Evolutionary conservation across 2,329 filamentous ascomycete species (phyloP), one percentile per base, ranked within the genome.

Genomic region (Fusarium sp.): DNA sequence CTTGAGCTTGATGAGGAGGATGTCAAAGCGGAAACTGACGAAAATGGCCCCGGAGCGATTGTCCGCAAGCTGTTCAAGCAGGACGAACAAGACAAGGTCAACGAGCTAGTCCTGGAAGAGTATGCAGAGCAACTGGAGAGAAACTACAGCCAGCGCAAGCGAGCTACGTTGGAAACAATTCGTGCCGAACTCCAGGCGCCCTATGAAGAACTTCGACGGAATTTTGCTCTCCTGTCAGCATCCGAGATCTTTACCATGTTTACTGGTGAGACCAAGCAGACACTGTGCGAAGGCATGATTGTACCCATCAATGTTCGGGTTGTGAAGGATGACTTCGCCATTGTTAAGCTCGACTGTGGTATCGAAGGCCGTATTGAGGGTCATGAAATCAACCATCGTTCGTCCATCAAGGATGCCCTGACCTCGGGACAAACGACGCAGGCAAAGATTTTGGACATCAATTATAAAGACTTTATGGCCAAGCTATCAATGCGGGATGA

Each of bases 1-100:
- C 87, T 99, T 54, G 96, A 98, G 81, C 88, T 99, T 75, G 96
- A 99, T 77, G 96, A 99, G 83, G 96, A 99, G 85, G 96, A 99
- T 79, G 94, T 99, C 80, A 97, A 98, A 83, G 94, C 93, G 3
- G 95, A 98, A 84, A 93, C 93, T 10, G 94, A 97, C 74, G 94
- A 98, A 79, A 94, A 95, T 73, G 96, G 96, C 1, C 88, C 93
- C 1, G 95, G 94, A 22, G 96, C 96, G 13, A 95, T 98, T 75
- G 94, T 99, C 62, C 92, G 95, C 72, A 97, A 96, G 82, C 90
- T 99, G n/a, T 94, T 99, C 81, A 94, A 94, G 79, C 95, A 98
- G 64, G 94, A 98, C 54, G 93, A 95, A 74, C 94, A 97, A 77
- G 96, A 98, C 78, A 94, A 95, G 79, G 95, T 99, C 80, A 98